Conservation (phyloP, 1,284 basidiomycete species). For the Trametes versicolor region DNA sequence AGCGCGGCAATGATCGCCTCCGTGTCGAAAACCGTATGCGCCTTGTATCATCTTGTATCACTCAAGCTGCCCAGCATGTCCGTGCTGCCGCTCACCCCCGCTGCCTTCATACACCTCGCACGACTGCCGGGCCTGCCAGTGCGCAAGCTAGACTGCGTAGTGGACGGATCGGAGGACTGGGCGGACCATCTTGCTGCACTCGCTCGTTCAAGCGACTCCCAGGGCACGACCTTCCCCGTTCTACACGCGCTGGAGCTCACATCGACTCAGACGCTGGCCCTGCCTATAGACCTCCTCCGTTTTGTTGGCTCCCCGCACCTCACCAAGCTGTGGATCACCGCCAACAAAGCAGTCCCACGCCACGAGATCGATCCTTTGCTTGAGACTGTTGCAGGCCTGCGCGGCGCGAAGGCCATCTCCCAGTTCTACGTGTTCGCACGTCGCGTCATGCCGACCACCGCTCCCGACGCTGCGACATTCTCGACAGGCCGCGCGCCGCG, state of each 20-base stretch:
- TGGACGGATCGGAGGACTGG: background rate
- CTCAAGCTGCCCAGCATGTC: background rate
- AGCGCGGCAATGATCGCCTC: background rate
- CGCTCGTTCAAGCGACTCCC: too few relatives aligned
- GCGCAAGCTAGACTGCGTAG: background rate
- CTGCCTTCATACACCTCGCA: slow-evolving; percentile 13
- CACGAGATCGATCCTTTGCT: slow-evolving; percentile 2
- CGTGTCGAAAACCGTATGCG: background rate
- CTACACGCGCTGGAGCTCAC: slow-evolving; percentile 10
- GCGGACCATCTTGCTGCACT: background rate
- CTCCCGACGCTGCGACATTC: too few relatives aligned
- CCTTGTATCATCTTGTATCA: background rate
- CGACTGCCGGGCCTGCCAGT: slow-evolving; percentile 9
- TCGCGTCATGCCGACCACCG: background rate
- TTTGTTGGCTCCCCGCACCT: background rate
- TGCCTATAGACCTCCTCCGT: slow-evolving; percentile 4
- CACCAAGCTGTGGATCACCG: background rate
- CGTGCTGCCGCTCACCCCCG: slow-evolving; percentile 4
- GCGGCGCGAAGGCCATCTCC: background rate
- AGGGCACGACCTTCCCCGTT: slow-evolving; percentile 3
- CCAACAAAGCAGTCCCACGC: background rate
- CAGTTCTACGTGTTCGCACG: background rate
- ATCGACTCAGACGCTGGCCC: background rate
- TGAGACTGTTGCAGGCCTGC: background rate
- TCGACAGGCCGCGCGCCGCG: too few relatives aligned